Evolutionary conservation across 306 rosid genomes (phyloP), one percentile per base, ranked within the genome.

Genomic region (Acacia melanoxylon): DNA sequence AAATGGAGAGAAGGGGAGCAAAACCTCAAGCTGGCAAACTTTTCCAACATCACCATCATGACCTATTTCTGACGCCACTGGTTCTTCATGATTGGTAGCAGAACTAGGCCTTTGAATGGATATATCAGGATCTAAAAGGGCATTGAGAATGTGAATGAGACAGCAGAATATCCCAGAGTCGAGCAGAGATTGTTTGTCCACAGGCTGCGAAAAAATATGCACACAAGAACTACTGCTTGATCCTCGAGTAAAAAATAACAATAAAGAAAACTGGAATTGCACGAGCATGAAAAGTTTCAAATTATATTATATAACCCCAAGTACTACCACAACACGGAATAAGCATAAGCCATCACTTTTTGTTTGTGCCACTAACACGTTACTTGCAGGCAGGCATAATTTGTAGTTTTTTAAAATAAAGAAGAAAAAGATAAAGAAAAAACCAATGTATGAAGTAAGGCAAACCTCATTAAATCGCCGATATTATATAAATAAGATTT

Each of bases 151-250:
- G 80, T 89, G 89, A 83, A 96, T 91, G 91, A 96, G 99, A 86
- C 99, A 96, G 89, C 99, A 91, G 70, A 96, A 92, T 86, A 96
- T 94, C 73, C 99, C 99, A 72, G 99, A 96, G 89, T 94, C 99
- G 48, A 96, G 99, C 86, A 96, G 95, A 83, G 97, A 96, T 87
- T 94, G 97, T 81, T 96, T 96, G 90, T 94, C 99, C 74, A 92
- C 86, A 71, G 98, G 98, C 99, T 96, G 97, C 89, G 88, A 84
- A 80, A 67, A 48, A 61, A 17, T 42, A 80, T 44, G 65, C 24
- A 74, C 73, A 59, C 42, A 72, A 62, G 59, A 76, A 40, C 80
- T 66, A 81, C 49, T 19, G 61, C 54, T 85, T 76, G 77, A 77
- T 73, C 63, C 76, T 68, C 54, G 56, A 68, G 19, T 49, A 72